Evolutionary conservation across 73 alveolate genomes (phyloP).

Genomic region (Uronychia binucleata): DNA sequence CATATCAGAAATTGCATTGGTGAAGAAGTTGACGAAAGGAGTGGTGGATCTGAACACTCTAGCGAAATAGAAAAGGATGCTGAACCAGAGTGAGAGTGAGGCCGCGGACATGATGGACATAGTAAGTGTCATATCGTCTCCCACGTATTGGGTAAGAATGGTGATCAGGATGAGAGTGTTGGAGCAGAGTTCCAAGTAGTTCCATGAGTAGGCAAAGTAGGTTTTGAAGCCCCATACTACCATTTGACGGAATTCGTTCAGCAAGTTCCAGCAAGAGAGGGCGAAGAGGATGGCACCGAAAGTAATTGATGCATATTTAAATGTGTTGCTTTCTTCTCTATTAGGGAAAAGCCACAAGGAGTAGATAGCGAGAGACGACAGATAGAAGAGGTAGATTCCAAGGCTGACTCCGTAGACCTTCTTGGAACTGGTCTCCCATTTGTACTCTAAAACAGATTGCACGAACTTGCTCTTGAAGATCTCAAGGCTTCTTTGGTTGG

Average conservation of each 20-base stretch:
- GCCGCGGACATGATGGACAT: neutral
- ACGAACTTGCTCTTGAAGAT: neutral
- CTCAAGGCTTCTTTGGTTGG: neutral
- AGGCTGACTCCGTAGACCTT: neutral
- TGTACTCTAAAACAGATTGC: neutral
- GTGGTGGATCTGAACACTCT: neutral
- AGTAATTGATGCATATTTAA: neutral
- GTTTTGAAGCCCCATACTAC: neutral
- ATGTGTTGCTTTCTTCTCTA: neutral
- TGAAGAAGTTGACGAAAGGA: neutral
- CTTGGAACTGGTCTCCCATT: neutral
- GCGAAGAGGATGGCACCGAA: neutral
- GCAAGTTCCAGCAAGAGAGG: neutral
- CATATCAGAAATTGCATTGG: neutral
- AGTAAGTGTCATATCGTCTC: neutral
- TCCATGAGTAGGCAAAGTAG: neutral
- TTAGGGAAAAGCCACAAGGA: neutral
- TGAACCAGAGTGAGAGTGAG: neutral
- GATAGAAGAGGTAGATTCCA: neutral
- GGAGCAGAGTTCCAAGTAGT: neutral
- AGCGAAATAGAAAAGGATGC: neutral
- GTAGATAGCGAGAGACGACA: neutral
- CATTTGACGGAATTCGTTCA: neutral
- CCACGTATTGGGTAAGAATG: neutral
- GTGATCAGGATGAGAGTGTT: neutral